These are phyloP conservation scores for Earliella scabrosa DNA, from an alignment of 1,284 basidiomycete genomes.

Conservation along the genomic window DNA sequence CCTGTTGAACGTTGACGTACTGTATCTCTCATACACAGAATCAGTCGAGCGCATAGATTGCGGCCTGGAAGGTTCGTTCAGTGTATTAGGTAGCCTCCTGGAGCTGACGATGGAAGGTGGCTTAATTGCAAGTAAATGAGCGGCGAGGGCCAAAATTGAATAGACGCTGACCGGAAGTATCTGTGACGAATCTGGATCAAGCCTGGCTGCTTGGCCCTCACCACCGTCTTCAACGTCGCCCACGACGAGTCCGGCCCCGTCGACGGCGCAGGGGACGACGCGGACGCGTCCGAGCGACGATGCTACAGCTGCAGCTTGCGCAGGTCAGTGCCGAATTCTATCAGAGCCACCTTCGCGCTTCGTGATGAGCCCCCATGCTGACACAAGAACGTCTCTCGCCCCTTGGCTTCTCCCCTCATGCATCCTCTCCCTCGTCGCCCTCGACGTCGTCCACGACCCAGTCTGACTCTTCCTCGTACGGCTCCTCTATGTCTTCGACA, in stretches of 20 bases:
- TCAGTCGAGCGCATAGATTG: neutral
- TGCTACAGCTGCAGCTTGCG: constrained; percentile 25
- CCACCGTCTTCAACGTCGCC: constrained; percentile 9
- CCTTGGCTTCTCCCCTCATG: constrained; percentile 15
- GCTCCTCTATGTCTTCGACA: constrained; percentile 10
- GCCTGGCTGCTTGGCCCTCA: constrained; percentile 2
- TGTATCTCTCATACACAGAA: no score
- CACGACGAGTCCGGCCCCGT: constrained; percentile 13
- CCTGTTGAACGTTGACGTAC: no score
- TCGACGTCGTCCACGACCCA: constrained; percentile 9
- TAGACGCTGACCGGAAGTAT: constrained; percentile 25
- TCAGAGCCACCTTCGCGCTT: constrained; percentile 23
- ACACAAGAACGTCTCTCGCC: constrained; percentile 18
- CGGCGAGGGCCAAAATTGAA: constrained; percentile 25
- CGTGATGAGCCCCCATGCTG: constrained; percentile 24
- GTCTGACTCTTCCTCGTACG: constrained; percentile 22
- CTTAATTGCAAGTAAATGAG: neutral
- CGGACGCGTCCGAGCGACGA: constrained; percentile 18
- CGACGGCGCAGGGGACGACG: constrained; percentile 12
- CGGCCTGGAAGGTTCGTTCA: no score
- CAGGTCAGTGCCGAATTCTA: constrained; percentile 26
- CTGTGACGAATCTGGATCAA: constrained; percentile 15
- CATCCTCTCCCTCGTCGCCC: constrained; percentile 7
- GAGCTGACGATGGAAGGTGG: no score
- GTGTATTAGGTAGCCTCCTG: no score